phyloP scores from a whole-genome alignment of 1,139 yeast species.

The Yamadazyma trypodendri region DNA sequence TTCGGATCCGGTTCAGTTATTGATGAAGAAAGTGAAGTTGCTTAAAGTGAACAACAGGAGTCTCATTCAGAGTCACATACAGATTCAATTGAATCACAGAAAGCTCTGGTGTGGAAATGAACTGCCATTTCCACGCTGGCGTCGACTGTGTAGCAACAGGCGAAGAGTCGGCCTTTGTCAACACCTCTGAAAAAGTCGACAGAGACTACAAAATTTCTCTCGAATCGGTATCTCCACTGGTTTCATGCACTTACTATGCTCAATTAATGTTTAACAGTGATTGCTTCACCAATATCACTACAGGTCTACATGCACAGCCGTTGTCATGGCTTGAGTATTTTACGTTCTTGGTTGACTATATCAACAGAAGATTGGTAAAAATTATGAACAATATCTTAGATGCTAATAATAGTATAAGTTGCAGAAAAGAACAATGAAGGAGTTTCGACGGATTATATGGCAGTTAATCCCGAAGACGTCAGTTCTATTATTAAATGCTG shows the following conservation, averaged over 20 bases:
- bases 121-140: conserved; percentile 41
- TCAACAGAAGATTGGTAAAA: conserved; percentile 11
- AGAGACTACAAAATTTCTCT: conserved; percentile 28
- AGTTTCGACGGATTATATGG: background rate
- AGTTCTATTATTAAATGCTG: conserved; percentile 21
- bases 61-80: background rate
- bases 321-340: conserved; percentile 34
- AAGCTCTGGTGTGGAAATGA: conserved; percentile 17
- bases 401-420: background rate
- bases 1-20: conserved; percentile 14
- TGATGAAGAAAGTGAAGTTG: too few relatives aligned
- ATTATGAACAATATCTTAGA: conserved; percentile 7
- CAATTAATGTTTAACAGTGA: conserved; percentile 25
- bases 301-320: conserved; percentile 33
- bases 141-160: conserved; percentile 29
- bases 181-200: conserved; percentile 18
- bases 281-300: conserved; percentile 20
- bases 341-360: conserved; percentile 31
- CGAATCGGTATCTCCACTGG: conserved; percentile 27
- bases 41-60: too few relatives aligned
- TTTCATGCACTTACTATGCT: conserved; percentile 22
- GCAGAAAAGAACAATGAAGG: conserved; percentile 3
- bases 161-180: conserved; percentile 3
- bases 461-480: conserved; percentile 13
- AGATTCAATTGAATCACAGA: background rate